Evolutionary conservation across 768 basidiomycete genomes (phyloP).

Genomic region (Cyclocybe aegerita): DNA sequence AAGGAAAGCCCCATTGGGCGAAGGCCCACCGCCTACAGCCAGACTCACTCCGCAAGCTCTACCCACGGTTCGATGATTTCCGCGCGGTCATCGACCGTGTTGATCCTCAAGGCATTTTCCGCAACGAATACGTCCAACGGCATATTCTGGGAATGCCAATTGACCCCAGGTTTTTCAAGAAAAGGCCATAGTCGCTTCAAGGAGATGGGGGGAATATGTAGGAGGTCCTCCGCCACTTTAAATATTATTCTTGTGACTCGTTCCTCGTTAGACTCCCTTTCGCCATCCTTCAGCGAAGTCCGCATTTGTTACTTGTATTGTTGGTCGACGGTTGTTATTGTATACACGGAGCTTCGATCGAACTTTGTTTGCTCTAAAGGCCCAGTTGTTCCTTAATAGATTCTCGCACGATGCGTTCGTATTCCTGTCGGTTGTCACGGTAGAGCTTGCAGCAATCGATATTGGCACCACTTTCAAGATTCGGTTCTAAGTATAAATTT

Average conservation of each 20-base stretch:
- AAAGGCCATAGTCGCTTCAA: conserved; percentile 16
- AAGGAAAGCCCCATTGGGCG: conserved; percentile 94
- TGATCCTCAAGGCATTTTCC: conserved; percentile 77
- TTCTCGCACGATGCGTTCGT: conserved; percentile 81
- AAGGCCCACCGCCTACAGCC: conserved; percentile 82
- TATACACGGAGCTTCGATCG: background rate
- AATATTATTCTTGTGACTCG: background rate
- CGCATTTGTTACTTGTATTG: background rate
- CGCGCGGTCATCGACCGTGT: conserved; percentile 59
- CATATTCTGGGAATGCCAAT: conserved; percentile 73
- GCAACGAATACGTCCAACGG: conserved; percentile 86
- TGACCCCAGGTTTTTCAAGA: conserved; percentile 41
- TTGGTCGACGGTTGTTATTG: conserved; percentile 1
- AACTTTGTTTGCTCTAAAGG: conserved; percentile 35
- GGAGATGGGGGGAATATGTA: conserved; percentile 4
- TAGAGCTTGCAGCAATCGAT: conserved; percentile 97
- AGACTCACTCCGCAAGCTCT: conserved; percentile 58
- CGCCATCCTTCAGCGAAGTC: background rate
- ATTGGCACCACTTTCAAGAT: conserved; percentile 96
- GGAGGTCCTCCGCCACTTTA: background rate
- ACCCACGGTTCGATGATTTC: conserved; percentile 85
- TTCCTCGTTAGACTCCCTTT: conserved; percentile 1
- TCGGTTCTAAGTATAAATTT: conserved; percentile 65
- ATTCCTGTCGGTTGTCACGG: conserved; percentile 84
- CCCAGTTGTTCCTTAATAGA: conserved; percentile 88